Base-by-base conservation (phyloP, 108 stramenopile species). In the Cyclostephanos tholiformis region DNA sequence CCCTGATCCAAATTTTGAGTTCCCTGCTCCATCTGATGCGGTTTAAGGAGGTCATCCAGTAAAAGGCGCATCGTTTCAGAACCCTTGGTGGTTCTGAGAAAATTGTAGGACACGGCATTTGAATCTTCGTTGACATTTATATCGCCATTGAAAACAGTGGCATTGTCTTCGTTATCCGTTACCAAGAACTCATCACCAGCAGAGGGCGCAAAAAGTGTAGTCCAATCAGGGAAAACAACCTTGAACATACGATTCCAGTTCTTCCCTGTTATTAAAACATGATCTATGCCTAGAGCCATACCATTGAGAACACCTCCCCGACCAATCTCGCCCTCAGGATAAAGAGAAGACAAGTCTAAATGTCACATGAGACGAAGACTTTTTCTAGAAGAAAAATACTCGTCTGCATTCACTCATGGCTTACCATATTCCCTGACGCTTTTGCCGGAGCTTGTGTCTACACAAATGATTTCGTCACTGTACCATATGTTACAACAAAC, bases 401-500 rank as follows among this genome's bases (percentile, higher is more conserved):
- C 32, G 20, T 22, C 44, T 1, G 39, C 30, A 46, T 44, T 6
- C 35, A 17, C 20, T 25, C 51, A 36, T 4, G 8, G 2, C 91
- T 68, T 84, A 91, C 91, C 89, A 77, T 93, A 95, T 74, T 92
- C 94, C 61, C 88, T 90, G 23, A 87, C 88, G 16, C 87, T 86
- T 19, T 76, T 64, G 13, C 94, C 94, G 35, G 87, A 86, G 9
- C 26, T 65, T 26, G 91, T 90, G 83, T 95, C 74, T 22, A 93
- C 91, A 8, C 91, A 91, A 16, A 95, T 75, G 25, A 95, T 77
- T 0, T 85, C 82, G 72, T 95, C 92, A 44, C 79, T 56, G 59
- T 82, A 86, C 94, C 94, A 95, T 46, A 95, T 87, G 76, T 95
- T 95, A 36, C 90, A 92, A 29, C 92, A 74, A 1, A 95, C 87